A percentile compares a stretch with the other conserved stretches of the same genome.
These are phyloP conservation scores for Curvularia spicifera DNA, from an alignment of 2,329 filamentous ascomycete genomes.

Conservation along the genomic window DNA sequence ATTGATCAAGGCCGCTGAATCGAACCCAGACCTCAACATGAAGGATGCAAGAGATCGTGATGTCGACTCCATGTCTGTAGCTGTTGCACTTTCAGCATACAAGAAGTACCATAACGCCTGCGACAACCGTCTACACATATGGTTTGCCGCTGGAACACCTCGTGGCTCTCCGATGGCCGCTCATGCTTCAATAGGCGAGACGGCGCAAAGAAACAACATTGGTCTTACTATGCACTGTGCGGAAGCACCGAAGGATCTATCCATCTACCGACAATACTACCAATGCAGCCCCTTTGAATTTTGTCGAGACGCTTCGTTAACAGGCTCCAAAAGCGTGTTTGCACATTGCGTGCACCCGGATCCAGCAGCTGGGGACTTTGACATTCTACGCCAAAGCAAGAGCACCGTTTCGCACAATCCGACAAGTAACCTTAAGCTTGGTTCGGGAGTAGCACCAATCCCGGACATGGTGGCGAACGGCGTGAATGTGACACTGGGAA, in stretches of 20 bases:
- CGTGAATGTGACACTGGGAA: conserved; percentile 29
- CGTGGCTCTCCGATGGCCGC: conserved; percentile 52
- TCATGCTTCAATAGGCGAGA: conserved; percentile 52
- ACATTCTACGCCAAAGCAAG: conserved; percentile 46
- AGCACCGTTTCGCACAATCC: conserved; percentile 35
- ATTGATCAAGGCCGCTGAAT: conserved; percentile 49
- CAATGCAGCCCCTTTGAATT: conserved; percentile 46
- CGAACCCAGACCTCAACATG: conserved; percentile 42
- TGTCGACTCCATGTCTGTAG: conserved; percentile 45
- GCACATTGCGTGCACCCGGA: conserved; percentile 54
- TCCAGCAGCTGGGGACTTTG: conserved; percentile 48
- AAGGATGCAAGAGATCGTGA: conserved; percentile 50
- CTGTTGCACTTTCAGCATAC: conserved; percentile 44
- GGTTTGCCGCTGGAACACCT: conserved; percentile 58
- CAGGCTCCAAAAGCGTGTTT: conserved; percentile 41
- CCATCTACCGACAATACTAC: conserved; percentile 51
- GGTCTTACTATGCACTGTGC: conserved; percentile 58
- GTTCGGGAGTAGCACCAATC: conserved; percentile 26
- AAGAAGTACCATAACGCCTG: conserved; percentile 39
- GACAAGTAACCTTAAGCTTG: conserved; percentile 35
- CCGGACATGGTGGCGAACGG: conserved; percentile 26
- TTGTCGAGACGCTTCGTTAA: conserved; percentile 44
- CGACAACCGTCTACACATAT: conserved; percentile 55
- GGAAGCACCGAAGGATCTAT: conserved; percentile 51
- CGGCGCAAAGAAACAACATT: conserved; percentile 50